Evolutionary conservation across 495 filamentous ascomycete genomes (phyloP).

Genomic region (Hypoxylon trugodes): DNA sequence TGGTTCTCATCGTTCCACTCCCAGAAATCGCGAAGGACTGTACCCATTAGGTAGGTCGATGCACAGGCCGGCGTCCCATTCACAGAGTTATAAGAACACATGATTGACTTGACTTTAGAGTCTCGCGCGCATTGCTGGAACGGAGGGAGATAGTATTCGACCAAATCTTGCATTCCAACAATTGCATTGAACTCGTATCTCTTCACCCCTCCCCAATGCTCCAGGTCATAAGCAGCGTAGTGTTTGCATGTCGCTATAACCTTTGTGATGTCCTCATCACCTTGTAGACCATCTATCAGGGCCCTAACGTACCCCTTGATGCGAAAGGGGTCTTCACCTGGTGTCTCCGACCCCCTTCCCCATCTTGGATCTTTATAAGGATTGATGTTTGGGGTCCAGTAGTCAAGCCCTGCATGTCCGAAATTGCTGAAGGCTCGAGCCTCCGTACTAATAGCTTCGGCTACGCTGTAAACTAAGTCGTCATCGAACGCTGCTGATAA

Average conservation of each 20-base stretch:
- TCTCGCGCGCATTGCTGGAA: constrained; percentile 57
- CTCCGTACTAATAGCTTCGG: constrained; percentile 63
- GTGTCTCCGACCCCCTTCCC: constrained; percentile 52
- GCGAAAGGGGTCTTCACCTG: constrained; percentile 64
- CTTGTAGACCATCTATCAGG: constrained; percentile 69
- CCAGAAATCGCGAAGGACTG: constrained; percentile 57
- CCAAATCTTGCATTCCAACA: constrained; percentile 53
- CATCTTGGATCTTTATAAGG: constrained; percentile 62
- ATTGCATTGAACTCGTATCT: constrained; percentile 52
- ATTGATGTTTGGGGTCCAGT: constrained; percentile 76
- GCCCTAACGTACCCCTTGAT: constrained; percentile 65
- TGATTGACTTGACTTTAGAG: constrained; percentile 55
- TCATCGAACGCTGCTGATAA: constrained; percentile 59
- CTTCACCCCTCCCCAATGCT: constrained; percentile 52
- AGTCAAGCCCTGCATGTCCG: constrained; percentile 65
- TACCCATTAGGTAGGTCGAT: constrained; percentile 50
- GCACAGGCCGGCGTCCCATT: constrained; percentile 58
- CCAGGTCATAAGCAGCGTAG: constrained; percentile 72
- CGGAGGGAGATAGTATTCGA: constrained; percentile 57
- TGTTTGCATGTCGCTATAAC: constrained; percentile 73
- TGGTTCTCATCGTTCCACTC: constrained; percentile 53
- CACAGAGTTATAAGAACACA: constrained; percentile 57
- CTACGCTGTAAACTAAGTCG: constrained; percentile 53
- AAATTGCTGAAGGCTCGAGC: constrained; percentile 73
- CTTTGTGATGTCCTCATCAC: constrained; percentile 50